Evolutionary conservation across 108 stramenopile species (phyloP).

Genomic region (Hondaea fermentalgiana): DNA sequence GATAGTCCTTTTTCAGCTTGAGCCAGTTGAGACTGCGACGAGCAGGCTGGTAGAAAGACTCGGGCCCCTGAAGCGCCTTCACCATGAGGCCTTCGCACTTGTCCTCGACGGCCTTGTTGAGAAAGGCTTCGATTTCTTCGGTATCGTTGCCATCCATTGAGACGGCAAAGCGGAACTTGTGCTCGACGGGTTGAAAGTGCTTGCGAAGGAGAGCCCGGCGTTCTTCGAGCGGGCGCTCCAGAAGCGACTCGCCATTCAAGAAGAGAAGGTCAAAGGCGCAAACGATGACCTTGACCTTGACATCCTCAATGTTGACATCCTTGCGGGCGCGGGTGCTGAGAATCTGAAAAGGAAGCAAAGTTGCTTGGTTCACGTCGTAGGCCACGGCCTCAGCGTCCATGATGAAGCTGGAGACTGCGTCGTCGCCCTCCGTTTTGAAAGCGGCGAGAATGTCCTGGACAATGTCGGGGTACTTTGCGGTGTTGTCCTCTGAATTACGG

Average conservation of each 20-base stretch:
- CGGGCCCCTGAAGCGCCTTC: conserved; percentile 84
- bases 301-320: conserved; percentile 47
- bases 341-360: conserved; percentile 71
- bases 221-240: conserved; percentile 64
- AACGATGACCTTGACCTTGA: conserved; percentile 91
- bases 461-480: conserved; percentile 90
- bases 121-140: conserved; percentile 71
- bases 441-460: conserved; percentile 73
- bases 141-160: conserved; percentile 65
- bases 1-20: conserved; percentile 99
- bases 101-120: conserved; percentile 86
- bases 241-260: conserved; percentile 81
- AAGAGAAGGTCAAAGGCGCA: conserved; percentile 97
- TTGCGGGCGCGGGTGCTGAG: conserved; percentile 55
- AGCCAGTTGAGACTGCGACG: conserved; percentile 95
- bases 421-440: conserved; percentile 62
- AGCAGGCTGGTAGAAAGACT: conserved; percentile 80
- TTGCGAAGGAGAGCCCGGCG: conserved; percentile 68
- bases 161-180: conserved; percentile 81
- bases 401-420: conserved; percentile 55
- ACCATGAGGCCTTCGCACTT: conserved; percentile 99
- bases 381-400: conserved; percentile 96
- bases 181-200: conserved; percentile 69
- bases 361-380: conserved; percentile 59
- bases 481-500: conserved; percentile 80